These are phyloP conservation scores for Chlamydomonas incerta DNA, from an alignment of 139 green algal genomes.

Conservation along the genomic window DNA sequence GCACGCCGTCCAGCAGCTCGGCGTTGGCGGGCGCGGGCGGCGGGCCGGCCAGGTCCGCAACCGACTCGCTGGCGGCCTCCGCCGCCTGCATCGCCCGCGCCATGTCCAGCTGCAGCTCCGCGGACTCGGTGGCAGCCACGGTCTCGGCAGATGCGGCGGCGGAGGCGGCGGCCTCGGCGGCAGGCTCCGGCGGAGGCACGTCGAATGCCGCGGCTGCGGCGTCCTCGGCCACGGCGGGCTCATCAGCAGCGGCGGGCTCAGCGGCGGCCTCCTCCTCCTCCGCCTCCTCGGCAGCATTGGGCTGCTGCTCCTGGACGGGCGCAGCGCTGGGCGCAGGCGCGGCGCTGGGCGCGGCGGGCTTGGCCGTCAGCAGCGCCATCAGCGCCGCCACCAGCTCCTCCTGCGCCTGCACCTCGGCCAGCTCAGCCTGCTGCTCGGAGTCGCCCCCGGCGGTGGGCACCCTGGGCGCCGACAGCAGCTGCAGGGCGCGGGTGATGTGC, in stretches of 20 bases:
- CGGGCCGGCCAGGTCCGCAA: not conserved
- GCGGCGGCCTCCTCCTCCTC: not conserved
- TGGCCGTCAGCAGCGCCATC: constrained; percentile 2
- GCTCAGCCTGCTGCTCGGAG: not conserved
- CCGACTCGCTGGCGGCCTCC: not conserved
- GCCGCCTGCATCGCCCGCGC: constrained; percentile 5
- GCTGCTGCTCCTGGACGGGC: not conserved
- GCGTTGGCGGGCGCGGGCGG: not conserved
- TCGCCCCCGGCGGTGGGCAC: not conserved
- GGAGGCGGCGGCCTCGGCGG: not conserved
- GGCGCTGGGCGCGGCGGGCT: not conserved
- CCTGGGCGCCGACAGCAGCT: constrained; percentile 7
- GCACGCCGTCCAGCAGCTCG: constrained; percentile 30
- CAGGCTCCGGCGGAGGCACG: not conserved
- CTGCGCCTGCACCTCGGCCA: constrained; percentile 16
- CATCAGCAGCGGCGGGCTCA: too few relatives aligned
- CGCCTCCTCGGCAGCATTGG: too few relatives aligned
- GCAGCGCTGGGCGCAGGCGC: not conserved
- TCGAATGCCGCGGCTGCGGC: too few relatives aligned
- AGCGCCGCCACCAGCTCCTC: constrained; percentile 38
- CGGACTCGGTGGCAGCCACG: not conserved
- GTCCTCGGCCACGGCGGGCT: not conserved
- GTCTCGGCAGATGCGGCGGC: not conserved
- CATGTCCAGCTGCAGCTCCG: not conserved
- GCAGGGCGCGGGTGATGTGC: constrained; percentile 22